Evolutionary conservation across 768 basidiomycete genomes (phyloP), one percentile per base, ranked within the genome.

Genomic region (Termitomyces sp.): DNA sequence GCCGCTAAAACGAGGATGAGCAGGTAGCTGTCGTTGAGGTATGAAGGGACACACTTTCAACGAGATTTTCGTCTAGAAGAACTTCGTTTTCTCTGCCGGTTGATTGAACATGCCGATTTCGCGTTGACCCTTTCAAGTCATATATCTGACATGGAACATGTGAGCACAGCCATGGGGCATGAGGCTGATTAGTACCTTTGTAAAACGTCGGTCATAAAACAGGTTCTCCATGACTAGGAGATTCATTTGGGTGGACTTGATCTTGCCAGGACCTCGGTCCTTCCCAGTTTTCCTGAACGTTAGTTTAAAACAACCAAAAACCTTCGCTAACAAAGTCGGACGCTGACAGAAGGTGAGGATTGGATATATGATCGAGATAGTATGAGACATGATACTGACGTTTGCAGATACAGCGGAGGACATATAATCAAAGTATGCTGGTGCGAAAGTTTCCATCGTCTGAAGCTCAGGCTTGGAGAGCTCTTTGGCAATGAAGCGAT

Each of bases 401-500:
- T 92, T 86, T 40, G 89, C 88, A 55, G 87, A 84, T 16, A 97
- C 87, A 2, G 94, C 92, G n/a, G 91, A 93, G 1, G 94, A 91
- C 90, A 98, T 96, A 71, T 98, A 99, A 63, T 96, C 91, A 68
- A 99, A 98, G 73, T 99, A 99, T 2, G 93, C 91, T 0, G 96
- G 97, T 15, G 94, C 96, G 74, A 99, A 98, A 0, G 91, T 92
- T 66, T 96, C 93, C 87, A 98, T 92, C 0, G 93, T 92, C 71
- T 96, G 93, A 65, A 98, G 77, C 69, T 99, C 97, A 35, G 91
- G 81, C 60, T 85, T 83, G 0, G 96, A 96, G 32, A 98, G 83
- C 67, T 98, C 96, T 69, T 99, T 99, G 38, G 96, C 94, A 65
- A 99, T 97, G 80, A 98, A 98, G 7, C 97, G 94, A 72, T 98